A percentile compares a stretch with the other conserved stretches of the same genome.
phyloP scores from a whole-genome alignment of 2,329 filamentous ascomycete genomes.

The Dothiorella sarmentorum region DNA sequence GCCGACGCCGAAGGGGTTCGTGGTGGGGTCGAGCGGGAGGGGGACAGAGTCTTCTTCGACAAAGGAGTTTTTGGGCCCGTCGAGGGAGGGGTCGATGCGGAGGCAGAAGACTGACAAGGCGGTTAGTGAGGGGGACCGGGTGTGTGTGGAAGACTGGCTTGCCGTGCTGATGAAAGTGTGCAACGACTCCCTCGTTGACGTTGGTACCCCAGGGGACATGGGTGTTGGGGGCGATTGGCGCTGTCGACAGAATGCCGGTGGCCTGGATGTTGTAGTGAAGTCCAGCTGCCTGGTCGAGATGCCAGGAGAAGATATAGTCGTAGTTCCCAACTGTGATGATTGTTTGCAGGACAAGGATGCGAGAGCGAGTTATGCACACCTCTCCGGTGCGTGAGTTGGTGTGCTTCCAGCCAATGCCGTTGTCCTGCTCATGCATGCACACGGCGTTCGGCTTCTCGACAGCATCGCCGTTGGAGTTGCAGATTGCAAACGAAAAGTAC shows the following conservation, averaged over 20 bases:
- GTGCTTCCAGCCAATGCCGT: slow-evolving; percentile 31
- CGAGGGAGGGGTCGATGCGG: slow-evolving; percentile 44
- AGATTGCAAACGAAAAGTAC: slow-evolving; percentile 42
- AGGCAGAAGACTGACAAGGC: slow-evolving; percentile 36
- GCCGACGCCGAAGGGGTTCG: slow-evolving; percentile 2
- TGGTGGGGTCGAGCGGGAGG: slow-evolving; percentile 20
- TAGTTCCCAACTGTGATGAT: slow-evolving; percentile 31
- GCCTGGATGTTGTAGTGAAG: slow-evolving; percentile 23
- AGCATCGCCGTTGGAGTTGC: slow-evolving; percentile 34
- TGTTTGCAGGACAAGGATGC: slow-evolving; percentile 27
- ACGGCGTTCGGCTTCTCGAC: slow-evolving; percentile 41
- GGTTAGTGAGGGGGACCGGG: neutral
- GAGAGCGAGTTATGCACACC: slow-evolving; percentile 24
- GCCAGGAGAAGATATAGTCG: slow-evolving; percentile 26
- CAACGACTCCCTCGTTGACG: slow-evolving; percentile 22
- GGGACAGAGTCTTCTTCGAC: slow-evolving; percentile 27
- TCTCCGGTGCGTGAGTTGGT: slow-evolving; percentile 27
- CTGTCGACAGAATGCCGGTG: slow-evolving; percentile 23
- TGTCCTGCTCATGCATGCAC: slow-evolving; percentile 40
- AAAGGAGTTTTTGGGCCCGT: slow-evolving; percentile 37
- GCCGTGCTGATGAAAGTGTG: slow-evolving; percentile 23
- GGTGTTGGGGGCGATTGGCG: slow-evolving; percentile 17
- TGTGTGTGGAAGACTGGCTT: neutral
- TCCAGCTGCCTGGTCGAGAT: slow-evolving; percentile 22
- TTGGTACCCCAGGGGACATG: slow-evolving; percentile 22